Percentiles rank a stretch among this genome's conserved stretches.
Evolutionary conservation across 208 protist genomes (phyloP).

Genomic region (Trypanosoma avium): DNA sequence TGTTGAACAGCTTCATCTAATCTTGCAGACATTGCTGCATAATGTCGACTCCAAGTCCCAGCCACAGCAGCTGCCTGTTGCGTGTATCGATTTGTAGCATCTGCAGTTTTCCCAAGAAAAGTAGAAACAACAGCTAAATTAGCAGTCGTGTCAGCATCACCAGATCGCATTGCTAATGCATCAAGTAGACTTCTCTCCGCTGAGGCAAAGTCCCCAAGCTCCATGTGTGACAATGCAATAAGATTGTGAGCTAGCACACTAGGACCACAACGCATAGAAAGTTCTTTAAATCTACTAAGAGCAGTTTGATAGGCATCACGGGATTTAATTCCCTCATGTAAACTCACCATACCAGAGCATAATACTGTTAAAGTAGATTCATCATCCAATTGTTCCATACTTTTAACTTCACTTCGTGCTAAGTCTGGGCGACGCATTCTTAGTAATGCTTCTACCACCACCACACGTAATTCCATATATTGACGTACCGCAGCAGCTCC

Average conservation of each 20-base stretch:
- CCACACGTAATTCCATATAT: conserved; percentile 54
- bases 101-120: conserved; percentile 48
- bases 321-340: conserved; percentile 50
- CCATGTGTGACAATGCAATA: conserved; percentile 72
- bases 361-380: conserved; percentile 81
- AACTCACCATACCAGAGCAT: conserved; percentile 48
- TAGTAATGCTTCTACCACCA: conserved; percentile 72
- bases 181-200: conserved; percentile 78
- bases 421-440: conserved; percentile 72
- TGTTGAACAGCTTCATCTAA: conserved; percentile 56
- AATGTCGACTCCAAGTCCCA: conserved; percentile 44
- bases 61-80: conserved; percentile 37
- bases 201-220: conserved; percentile 51
- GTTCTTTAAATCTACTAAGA: conserved; percentile 72
- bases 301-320: conserved; percentile 41
- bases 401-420: conserved; percentile 60
- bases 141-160: conserved; percentile 69
- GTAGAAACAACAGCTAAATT: conserved; percentile 75
- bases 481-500: conserved; percentile 26
- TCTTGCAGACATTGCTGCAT: conserved; percentile 24
- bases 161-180: conserved; percentile 60
- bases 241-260: conserved; percentile 79
- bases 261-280: conserved; percentile 63
- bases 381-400: conserved; percentile 84
- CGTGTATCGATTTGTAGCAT: conserved; percentile 58